These are phyloP conservation scores for Collybia sp. DNA, from an alignment of 768 basidiomycete genomes.

Conservation along the genomic window DNA sequence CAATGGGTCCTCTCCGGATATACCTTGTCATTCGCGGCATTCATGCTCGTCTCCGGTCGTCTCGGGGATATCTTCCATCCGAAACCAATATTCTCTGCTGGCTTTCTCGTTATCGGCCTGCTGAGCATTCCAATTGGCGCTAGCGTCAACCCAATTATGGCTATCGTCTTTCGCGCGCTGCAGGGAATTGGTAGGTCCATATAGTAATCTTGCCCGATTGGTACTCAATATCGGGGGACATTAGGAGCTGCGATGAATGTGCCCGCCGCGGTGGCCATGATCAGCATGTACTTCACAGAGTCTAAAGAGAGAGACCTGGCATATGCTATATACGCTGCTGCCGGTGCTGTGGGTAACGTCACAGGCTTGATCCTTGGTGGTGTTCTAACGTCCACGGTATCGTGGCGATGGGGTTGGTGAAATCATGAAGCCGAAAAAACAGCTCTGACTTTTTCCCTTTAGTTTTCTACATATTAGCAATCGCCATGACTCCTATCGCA, in stretches of 20 bases:
- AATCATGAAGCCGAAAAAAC: neutral
- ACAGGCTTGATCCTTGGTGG: slow-evolving; percentile 36
- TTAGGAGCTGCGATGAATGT: slow-evolving; percentile 39
- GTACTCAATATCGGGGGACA: neutral
- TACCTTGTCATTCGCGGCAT: slow-evolving; percentile 9
- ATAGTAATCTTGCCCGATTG: neutral
- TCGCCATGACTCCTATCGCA: slow-evolving; percentile 21
- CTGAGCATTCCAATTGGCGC: slow-evolving; percentile 3
- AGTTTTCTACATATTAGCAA: slow-evolving; percentile 39
- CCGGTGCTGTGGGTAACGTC: slow-evolving; percentile 39
- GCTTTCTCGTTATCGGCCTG: slow-evolving; percentile 4
- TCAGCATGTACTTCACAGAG: slow-evolving; percentile 38
- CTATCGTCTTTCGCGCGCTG: slow-evolving; percentile 2
- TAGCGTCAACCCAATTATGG: slow-evolving; percentile 3
- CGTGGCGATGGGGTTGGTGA: slow-evolving; percentile 34
- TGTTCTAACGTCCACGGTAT: slow-evolving; percentile 28
- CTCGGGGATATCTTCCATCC: slow-evolving; percentile 9
- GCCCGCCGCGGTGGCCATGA: slow-evolving; percentile 38
- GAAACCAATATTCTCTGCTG: slow-evolving; percentile 6
- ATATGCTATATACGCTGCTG: slow-evolving; percentile 37
- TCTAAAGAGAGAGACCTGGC: slow-evolving; percentile 37
- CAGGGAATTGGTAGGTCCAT: slow-evolving; percentile 4
- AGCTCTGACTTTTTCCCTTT: neutral
- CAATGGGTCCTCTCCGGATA: slow-evolving; percentile 9
- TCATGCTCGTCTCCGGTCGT: slow-evolving; percentile 9